Percentiles rank a stretch among this genome's conserved stretches.
Conservation (phyloP, 1,284 basidiomycete genomes). For the Fomitopsis pinicola region DNA sequence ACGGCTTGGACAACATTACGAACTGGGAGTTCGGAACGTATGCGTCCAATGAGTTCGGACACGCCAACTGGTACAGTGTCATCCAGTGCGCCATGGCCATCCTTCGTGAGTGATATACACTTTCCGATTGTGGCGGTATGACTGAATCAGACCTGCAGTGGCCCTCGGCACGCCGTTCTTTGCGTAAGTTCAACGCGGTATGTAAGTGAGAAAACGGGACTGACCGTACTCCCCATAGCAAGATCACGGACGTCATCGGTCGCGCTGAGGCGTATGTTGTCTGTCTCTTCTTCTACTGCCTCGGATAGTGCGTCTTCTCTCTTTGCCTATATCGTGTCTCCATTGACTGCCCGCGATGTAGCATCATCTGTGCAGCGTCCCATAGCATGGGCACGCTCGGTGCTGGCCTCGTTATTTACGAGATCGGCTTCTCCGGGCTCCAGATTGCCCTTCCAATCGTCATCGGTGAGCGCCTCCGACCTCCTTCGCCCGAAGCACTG, state of each 20-base stretch:
- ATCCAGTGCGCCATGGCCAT: conserved; percentile 3
- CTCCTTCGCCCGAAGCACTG: not conserved
- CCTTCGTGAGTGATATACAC: not conserved
- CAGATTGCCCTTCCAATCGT: conserved; percentile 75
- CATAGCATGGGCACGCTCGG: conserved; percentile 2
- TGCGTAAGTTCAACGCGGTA: not conserved
- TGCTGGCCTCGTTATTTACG: not conserved
- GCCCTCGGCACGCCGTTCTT: conserved; percentile 4
- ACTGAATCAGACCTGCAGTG: not conserved
- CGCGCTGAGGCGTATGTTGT: conserved; percentile 1
- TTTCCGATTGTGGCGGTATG: not conserved
- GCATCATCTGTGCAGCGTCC: conserved; percentile 1
- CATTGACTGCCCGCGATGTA: not conserved
- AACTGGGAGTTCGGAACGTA: conserved; percentile 3
- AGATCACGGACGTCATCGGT: conserved; percentile 4
- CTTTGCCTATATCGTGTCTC: too few relatives aligned
- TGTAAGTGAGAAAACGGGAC: not conserved
- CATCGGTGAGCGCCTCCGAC: conserved; percentile 27
- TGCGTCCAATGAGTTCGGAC: conserved; percentile 3
- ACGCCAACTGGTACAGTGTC: conserved; percentile 3
- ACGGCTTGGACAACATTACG: conserved; percentile 4
- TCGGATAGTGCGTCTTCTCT: not conserved
- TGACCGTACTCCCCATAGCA: not conserved
- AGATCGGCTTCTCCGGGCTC: conserved; percentile 35
- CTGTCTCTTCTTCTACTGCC: conserved; percentile 4